Conservation (phyloP, 768 basidiomycete species). For the Amyloporia xantha region DNA sequence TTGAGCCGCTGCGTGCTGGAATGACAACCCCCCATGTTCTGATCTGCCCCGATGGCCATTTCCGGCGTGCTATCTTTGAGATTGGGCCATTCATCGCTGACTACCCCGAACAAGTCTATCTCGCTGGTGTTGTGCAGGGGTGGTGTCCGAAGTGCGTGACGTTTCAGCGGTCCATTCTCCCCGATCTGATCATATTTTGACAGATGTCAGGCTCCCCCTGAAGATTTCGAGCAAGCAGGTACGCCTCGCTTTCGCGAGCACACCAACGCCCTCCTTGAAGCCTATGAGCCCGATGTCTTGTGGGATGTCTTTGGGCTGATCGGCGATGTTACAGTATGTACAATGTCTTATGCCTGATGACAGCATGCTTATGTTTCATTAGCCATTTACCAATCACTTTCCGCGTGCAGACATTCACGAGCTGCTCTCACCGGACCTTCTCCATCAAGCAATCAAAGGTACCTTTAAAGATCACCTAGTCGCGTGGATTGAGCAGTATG, state of each 20-base stretch:
- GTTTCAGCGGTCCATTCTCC: no score
- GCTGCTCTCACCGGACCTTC: no score
- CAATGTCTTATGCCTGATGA: slow-evolving; percentile 1
- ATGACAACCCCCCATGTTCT: slow-evolving; percentile 14
- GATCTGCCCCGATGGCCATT: slow-evolving; percentile 22
- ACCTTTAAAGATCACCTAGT: no score
- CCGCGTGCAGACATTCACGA: no score
- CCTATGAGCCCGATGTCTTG: slow-evolving; percentile 10
- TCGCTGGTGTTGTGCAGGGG: slow-evolving; percentile 15
- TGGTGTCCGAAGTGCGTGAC: slow-evolving; percentile 19
- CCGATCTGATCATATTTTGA: not conserved
- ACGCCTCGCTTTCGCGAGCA: slow-evolving; percentile 12
- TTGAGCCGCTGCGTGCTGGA: slow-evolving; percentile 2
- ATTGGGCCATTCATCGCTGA: slow-evolving; percentile 26
- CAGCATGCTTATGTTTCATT: not conserved
- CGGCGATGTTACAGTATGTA: slow-evolving; percentile 18
- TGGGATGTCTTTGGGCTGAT: slow-evolving; percentile 25
- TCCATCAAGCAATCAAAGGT: no score
- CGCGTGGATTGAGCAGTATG: no score
- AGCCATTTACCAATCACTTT: slow-evolving; percentile 18
- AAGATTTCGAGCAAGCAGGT: slow-evolving; percentile 4
- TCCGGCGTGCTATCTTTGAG: slow-evolving; percentile 19
- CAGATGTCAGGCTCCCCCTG: slow-evolving; percentile 8
- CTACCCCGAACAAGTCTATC: slow-evolving; percentile 25
- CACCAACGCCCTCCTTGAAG: slow-evolving; percentile 13